Conservation (phyloP, 371 early-diverging fungal species). For the Dichotomocladium elegans region DNA sequence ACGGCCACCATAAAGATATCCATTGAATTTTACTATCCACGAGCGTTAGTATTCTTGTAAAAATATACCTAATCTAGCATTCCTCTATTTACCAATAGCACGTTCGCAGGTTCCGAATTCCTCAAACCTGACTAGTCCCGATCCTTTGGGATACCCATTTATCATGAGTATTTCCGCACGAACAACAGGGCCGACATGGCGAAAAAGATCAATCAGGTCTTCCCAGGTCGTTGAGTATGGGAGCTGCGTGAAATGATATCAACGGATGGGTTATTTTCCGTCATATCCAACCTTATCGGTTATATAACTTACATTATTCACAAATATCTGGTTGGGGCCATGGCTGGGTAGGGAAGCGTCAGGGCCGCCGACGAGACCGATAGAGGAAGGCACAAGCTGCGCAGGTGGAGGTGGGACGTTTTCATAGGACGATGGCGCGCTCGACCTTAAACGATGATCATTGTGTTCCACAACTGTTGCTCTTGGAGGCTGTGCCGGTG, state of each 20-base stretch:
- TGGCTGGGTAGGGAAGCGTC: conserved; percentile 36
- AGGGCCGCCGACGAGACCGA: conserved; percentile 36
- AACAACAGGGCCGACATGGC: conserved; percentile 52
- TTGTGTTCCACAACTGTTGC: neutral
- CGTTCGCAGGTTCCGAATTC: conserved; percentile 50
- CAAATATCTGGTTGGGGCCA: conserved; percentile 52
- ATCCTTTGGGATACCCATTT: conserved; percentile 58
- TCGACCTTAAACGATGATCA: conserved; percentile 1
- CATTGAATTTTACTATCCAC: conserved; percentile 48
- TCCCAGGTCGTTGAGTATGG: conserved; percentile 65
- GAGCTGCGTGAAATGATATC: conserved; percentile 27
- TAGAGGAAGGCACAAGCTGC: conserved; percentile 12
- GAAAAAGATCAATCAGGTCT: conserved; percentile 64
- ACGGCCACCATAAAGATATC: conserved; percentile 58
- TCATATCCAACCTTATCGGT: neutral
- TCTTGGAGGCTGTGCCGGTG: conserved; percentile 12
- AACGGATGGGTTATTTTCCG: neutral
- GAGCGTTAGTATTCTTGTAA: neutral
- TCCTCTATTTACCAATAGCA: conserved; percentile 49
- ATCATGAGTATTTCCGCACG: conserved; percentile 49
- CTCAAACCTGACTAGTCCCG: conserved; percentile 63
- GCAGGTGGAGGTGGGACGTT: conserved; percentile 14
- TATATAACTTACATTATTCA: conserved; percentile 46
- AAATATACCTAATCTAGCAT: too few relatives aligned
- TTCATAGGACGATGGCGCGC: neutral